phyloP scores from a whole-genome alignment of 352 stramenopile species.

The Globisporangium spinosum region DNA sequence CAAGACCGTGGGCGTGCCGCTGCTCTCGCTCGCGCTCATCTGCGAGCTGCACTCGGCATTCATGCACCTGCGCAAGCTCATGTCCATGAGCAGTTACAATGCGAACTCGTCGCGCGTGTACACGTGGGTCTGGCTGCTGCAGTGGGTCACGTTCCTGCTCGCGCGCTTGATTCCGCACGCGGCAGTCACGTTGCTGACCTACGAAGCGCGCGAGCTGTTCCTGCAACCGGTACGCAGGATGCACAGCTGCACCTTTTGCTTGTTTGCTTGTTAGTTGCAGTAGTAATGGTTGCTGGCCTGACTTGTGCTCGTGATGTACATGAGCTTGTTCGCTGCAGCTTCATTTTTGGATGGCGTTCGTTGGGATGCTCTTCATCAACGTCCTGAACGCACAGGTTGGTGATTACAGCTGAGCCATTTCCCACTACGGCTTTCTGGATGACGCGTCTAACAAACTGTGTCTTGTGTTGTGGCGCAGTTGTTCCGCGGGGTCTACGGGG shows the following conservation, averaged over 20 bases:
- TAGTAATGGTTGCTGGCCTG: not conserved
- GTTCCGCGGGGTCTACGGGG: slow-evolving; percentile 51
- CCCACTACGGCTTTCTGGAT: slow-evolving; percentile 5
- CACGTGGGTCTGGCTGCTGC: slow-evolving; percentile 44
- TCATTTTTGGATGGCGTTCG: slow-evolving; percentile 73
- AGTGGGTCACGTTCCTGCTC: slow-evolving; percentile 52
- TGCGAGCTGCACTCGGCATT: slow-evolving; percentile 78
- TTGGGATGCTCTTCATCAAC: slow-evolving; percentile 75
- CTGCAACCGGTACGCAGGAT: slow-evolving; percentile 22
- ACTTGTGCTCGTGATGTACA: not conserved
- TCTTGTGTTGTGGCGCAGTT: slow-evolving; percentile 27
- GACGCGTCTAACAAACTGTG: not conserved
- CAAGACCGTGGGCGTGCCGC: slow-evolving; percentile 67
- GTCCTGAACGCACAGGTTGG: slow-evolving; percentile 55
- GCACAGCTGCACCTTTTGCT: not conserved
- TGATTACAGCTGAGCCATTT: not conserved
- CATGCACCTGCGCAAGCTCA: slow-evolving; percentile 74
- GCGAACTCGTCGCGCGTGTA: slow-evolving; percentile 27
- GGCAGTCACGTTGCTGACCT: slow-evolving; percentile 42
- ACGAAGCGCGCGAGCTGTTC: slow-evolving; percentile 40
- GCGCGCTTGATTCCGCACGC: slow-evolving; percentile 46
- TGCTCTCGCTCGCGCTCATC: slow-evolving; percentile 66
- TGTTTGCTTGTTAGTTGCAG: not conserved
- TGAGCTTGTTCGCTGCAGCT: slow-evolving; percentile 17
- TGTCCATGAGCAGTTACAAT: slow-evolving; percentile 60